Evolutionary conservation across 1,284 basidiomycete genomes (phyloP).

Genomic region (Ceraceosorus guamensis): DNA sequence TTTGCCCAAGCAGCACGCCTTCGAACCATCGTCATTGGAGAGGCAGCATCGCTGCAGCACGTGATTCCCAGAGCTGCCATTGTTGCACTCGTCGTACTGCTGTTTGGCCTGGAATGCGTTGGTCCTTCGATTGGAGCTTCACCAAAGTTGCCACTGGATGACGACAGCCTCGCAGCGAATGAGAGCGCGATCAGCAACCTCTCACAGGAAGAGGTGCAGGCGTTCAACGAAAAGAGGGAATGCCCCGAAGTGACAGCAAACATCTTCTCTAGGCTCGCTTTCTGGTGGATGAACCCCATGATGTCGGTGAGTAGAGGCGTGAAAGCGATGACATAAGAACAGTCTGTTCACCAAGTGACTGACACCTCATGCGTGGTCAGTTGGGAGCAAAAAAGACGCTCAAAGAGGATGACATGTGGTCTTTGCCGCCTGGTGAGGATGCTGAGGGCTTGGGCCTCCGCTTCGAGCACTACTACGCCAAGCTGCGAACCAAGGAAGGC

Average conservation of each 20-base stretch:
- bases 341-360: too few species aligned
- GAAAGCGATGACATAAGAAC: too few species aligned
- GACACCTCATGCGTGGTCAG: too few species aligned
- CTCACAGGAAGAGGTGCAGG: constrained; percentile 6
- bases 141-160: too few species aligned
- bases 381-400: constrained; percentile 45
- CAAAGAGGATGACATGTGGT: constrained; percentile 50
- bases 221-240: constrained; percentile 51
- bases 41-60: constrained; percentile 16
- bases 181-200: constrained; percentile 22
- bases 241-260: constrained; percentile 74
- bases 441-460: constrained; percentile 63
- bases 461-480: constrained; percentile 52
- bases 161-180: neutral
- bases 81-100: constrained; percentile 19
- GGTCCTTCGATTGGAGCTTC: constrained; percentile 28
- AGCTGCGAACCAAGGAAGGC: constrained; percentile 8
- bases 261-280: constrained; percentile 62
- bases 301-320: constrained; percentile 54
- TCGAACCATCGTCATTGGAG: constrained; percentile 19
- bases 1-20: constrained; percentile 58
- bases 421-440: constrained; percentile 57
- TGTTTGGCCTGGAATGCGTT: constrained; percentile 34
- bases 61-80: too few species aligned
- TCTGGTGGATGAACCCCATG: constrained; percentile 70